A percentile compares a stretch with the other conserved stretches of the same genome.
Evolutionary conservation across 140 eudicot species (phyloP).

Genomic region (Senecio squalidus): DNA sequence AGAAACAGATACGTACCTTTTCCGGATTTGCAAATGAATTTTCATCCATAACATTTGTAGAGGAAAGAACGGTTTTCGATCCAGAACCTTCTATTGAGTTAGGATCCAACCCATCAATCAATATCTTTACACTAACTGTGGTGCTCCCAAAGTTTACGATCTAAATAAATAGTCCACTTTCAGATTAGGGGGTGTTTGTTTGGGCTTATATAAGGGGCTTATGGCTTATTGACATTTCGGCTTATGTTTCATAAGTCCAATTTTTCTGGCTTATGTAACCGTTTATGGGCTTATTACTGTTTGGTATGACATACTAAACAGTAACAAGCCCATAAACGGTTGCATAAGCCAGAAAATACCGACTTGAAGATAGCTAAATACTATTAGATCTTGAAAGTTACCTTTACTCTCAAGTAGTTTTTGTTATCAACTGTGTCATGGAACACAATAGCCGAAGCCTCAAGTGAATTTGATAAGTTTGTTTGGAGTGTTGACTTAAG

Average conservation of each 20-base stretch:
- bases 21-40: slow-evolving; percentile 60
- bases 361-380: neutral
- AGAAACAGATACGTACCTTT: slow-evolving; percentile 43
- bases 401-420: slow-evolving; percentile 70
- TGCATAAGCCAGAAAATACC: too few species aligned
- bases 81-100: slow-evolving; percentile 34
- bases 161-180: slow-evolving; percentile 38
- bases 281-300: too few species aligned
- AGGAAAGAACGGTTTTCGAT: slow-evolving; percentile 53
- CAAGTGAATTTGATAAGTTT: slow-evolving; percentile 41
- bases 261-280: too few species aligned
- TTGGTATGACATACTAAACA: too few species aligned
- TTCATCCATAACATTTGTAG: slow-evolving; percentile 60
- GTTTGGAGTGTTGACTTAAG: slow-evolving; percentile 41
- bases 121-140: slow-evolving; percentile 41
- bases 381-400: slow-evolving; percentile 1
- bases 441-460: slow-evolving; percentile 73
- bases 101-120: slow-evolving; percentile 46
- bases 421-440: slow-evolving; percentile 36
- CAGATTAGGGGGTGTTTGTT: too few species aligned
- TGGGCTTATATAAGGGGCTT: too few species aligned
- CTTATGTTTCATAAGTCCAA: too few species aligned
- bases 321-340: too few species aligned
- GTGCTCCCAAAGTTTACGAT: slow-evolving; percentile 72
- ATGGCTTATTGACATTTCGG: too few species aligned